phyloP scores from a whole-genome alignment of 2,329 filamentous ascomycete species.

The Fusarium palustre region DNA sequence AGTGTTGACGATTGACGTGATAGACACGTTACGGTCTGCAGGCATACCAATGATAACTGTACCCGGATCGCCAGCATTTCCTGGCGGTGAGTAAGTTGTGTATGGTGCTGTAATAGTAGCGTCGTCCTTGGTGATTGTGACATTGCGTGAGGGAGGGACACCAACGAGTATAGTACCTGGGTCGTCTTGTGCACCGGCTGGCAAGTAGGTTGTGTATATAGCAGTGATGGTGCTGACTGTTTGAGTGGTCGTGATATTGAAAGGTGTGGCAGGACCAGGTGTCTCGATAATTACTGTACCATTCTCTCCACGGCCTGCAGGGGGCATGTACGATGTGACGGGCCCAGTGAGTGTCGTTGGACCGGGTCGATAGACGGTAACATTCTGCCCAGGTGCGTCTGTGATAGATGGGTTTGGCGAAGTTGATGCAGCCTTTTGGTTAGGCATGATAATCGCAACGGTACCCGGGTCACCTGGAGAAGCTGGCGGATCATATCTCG shows the following conservation, averaged over 20 bases:
- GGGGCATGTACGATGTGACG: conserved; percentile 28
- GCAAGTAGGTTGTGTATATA: conserved; percentile 27
- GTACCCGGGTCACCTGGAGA: conserved; percentile 27
- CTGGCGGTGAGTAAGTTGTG: conserved; percentile 23
- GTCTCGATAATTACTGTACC: conserved; percentile 34
- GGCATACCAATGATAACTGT: conserved; percentile 20
- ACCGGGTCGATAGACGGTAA: conserved; percentile 25
- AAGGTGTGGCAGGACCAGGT: conserved; percentile 9
- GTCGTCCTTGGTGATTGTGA: conserved; percentile 25
- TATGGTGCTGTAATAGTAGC: conserved; percentile 12
- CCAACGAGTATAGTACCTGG: conserved; percentile 30
- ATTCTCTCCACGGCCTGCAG: conserved; percentile 10
- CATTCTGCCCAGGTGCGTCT: conserved; percentile 10
- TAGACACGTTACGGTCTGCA: background rate
- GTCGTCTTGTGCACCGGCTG: conserved; percentile 16
- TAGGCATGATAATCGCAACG: conserved; percentile 25
- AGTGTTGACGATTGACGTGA: background rate
- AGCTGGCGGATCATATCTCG: conserved; percentile 22
- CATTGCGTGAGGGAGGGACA: conserved; percentile 24
- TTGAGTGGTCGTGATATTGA: conserved; percentile 28
- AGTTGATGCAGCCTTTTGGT: conserved; percentile 7
- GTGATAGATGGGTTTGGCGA: background rate
- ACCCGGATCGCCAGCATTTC: conserved; percentile 19
- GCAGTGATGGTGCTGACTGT: conserved; percentile 30
- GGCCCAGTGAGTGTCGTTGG: conserved; percentile 29